phyloP scores from a whole-genome alignment of 257 asterid genomes.

The Jasminum sambac region DNA sequence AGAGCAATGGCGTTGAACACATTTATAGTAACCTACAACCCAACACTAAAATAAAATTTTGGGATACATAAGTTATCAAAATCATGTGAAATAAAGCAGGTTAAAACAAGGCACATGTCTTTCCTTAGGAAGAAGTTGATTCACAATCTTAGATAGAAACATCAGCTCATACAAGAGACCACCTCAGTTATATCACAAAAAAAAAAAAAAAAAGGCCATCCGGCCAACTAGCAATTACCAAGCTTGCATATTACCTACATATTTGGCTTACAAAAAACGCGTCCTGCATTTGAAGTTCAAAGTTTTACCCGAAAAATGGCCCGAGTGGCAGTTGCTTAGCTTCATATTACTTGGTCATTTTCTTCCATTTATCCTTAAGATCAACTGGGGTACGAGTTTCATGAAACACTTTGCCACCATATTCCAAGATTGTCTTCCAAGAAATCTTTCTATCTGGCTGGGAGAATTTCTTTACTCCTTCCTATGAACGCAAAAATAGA shows the following conservation, averaged over 20 bases:
- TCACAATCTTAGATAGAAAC: background rate
- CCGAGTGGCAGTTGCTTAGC: background rate
- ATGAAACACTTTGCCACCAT: slow-evolving; percentile 49
- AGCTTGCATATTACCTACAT: background rate
- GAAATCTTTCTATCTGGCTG: slow-evolving; percentile 38
- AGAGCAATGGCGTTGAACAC: no score
- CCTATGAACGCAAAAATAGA: slow-evolving; percentile 38
- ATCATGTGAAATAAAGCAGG: background rate
- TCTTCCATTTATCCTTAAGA: slow-evolving; percentile 78
- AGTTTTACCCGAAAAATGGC: background rate
- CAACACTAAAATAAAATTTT: no score
- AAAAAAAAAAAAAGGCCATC: no score
- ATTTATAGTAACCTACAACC: no score
- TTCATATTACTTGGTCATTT: slow-evolving; percentile 33
- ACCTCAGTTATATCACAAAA: background rate
- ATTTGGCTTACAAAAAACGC: background rate
- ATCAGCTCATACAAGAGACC: background rate
- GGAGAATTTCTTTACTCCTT: slow-evolving; percentile 40
- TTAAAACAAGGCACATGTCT: background rate
- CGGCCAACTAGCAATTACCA: no score
- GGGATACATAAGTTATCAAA: background rate
- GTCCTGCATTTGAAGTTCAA: background rate
- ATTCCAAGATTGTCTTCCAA: slow-evolving; percentile 61
- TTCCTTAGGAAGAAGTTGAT: background rate
- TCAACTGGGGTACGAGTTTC: slow-evolving; percentile 55